phyloP scores from a whole-genome alignment of 306 rosid genomes.

The Lathyrus sativus region DNA sequence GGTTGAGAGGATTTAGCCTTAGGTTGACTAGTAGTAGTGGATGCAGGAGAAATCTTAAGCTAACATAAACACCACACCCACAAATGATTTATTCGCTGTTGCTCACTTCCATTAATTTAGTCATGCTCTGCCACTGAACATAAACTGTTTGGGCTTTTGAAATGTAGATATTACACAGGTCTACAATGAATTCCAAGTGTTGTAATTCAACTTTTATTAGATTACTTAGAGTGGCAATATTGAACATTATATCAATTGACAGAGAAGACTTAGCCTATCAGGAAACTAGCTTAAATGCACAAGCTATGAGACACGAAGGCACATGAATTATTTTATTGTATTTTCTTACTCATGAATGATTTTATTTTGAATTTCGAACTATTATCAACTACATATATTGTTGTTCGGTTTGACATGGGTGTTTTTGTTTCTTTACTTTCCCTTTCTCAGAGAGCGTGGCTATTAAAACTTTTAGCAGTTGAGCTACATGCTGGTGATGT shows the following conservation, averaged over 20 bases:
- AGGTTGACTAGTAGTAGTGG: too few species aligned
- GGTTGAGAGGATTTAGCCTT: too few species aligned
- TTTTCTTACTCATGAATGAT: neutral
- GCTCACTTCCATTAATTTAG: neutral
- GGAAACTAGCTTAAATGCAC: too few species aligned
- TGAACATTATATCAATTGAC: neutral
- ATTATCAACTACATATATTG: conserved; percentile 11
- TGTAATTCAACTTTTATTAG: conserved; percentile 5
- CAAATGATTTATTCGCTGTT: neutral
- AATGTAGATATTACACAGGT: neutral
- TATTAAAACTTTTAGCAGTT: conserved; percentile 77
- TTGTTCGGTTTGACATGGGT: conserved; percentile 28
- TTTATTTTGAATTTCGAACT: too few species aligned
- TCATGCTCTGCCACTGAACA: neutral
- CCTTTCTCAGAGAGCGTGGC: conserved; percentile 84
- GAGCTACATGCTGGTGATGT: conserved; percentile 86
- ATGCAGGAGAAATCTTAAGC: neutral
- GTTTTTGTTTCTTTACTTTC: conserved; percentile 33
- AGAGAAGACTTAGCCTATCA: too few species aligned
- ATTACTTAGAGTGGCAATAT: neutral
- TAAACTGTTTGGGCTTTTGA: neutral
- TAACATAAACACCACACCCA: neutral
- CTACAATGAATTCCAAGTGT: neutral
- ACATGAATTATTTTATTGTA: neutral
- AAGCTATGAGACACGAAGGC: neutral